phyloP scores from a whole-genome alignment of 2,329 filamentous ascomycete species.

The Penicillium janthinellum region DNA sequence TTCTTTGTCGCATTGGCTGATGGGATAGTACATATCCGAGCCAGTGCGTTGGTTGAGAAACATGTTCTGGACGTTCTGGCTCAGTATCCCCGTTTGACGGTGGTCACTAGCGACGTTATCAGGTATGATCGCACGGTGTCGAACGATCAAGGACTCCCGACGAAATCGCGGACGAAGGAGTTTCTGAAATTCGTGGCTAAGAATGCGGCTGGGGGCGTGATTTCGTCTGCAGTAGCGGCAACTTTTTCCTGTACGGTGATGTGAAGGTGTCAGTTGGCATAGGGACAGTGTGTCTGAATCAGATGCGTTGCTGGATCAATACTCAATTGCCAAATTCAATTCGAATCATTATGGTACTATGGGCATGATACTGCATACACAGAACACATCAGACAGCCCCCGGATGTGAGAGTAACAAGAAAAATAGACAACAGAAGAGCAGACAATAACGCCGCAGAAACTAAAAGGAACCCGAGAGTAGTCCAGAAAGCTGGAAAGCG shows the following conservation, averaged over 20 bases:
- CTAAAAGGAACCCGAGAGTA: neutral
- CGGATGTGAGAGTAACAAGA: neutral
- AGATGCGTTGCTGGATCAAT: neutral
- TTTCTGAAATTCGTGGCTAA: slow-evolving; percentile 6
- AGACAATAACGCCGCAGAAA: slow-evolving; percentile 2
- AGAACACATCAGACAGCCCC: neutral
- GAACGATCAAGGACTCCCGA: neutral
- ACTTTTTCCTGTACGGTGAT: slow-evolving; percentile 9
- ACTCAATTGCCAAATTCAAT: neutral
- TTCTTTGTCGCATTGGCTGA: slow-evolving; percentile 9
- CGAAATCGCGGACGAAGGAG: neutral
- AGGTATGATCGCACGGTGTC: neutral
- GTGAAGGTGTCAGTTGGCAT: neutral
- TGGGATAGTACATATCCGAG: slow-evolving; percentile 9
- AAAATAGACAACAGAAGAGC: neutral
- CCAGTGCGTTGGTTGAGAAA: slow-evolving; percentile 5
- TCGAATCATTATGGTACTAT: slow-evolving; percentile 1
- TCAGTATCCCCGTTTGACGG: slow-evolving; percentile 3
- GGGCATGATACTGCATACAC: slow-evolving; percentile 1
- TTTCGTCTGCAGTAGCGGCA: slow-evolving; percentile 7
- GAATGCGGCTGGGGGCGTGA: slow-evolving; percentile 5
- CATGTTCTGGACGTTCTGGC: slow-evolving; percentile 3
- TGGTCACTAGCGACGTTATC: slow-evolving; percentile 1
- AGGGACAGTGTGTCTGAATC: neutral
- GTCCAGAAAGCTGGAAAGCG: neutral